Evolutionary conservation across 768 basidiomycete species (phyloP), one percentile per base, ranked within the genome.

Genomic region (Lentinula edodes): DNA sequence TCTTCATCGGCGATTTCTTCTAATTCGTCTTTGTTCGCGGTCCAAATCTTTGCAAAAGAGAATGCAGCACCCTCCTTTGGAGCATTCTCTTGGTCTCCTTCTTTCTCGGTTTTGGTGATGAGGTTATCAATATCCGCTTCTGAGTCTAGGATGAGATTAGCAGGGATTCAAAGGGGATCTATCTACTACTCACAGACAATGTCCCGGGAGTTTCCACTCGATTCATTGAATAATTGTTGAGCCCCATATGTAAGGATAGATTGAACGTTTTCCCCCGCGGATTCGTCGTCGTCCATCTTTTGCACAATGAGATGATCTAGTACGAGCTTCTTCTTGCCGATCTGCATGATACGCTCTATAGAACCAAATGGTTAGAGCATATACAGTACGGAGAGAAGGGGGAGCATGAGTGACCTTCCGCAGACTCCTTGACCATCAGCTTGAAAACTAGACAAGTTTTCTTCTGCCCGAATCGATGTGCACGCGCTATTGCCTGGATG

Each of bases 381-480:
- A 48, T 4, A 42, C 20, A 13, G 5, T 12, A 59, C 35, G 38
- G 6, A 32, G 23, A 5, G 48, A 59, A 15, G 28, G 13, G 23
- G 18, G 52, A 20, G 18, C 15, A 34, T 8, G 28, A 58, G 72
- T 61, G 58, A 87, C 91, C 93, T 82, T 95, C 93, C 10, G 95
- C 93, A 6, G 94, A 93, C 60, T 90, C 88, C 72, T 96, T 96
- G 59, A 93, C 86, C 92, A 98, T 94, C 45, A 99, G 75, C 70
- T 96, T 98, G 80, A 98, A 96, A 28, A 96, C 94, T 48, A 96
- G 79, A 63, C 94, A 95, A 6, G 91, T 93, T 70, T 97, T 98
- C 74, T 86, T 84, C 74, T 98, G 97, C 1, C 97, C 97, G 69
- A 89, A 98, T 58, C 97, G 86, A 77, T 98, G 93, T 28, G 94